Evolutionary conservation across 148 eudicot genomes (phyloP).

Genomic region (Heliosperma pusillum): DNA sequence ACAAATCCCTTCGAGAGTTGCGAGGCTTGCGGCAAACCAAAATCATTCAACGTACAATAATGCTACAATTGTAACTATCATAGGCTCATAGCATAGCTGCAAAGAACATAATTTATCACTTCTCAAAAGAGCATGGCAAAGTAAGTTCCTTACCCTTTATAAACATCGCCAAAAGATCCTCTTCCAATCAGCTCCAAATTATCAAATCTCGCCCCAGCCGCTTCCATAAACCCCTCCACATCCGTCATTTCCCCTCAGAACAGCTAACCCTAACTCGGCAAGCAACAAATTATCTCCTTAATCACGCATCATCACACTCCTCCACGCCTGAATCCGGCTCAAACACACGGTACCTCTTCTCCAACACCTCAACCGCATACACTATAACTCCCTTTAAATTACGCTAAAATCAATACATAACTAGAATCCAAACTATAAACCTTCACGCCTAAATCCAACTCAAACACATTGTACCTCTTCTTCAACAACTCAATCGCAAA

Average conservation of each 20-base stretch:
- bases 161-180: conserved; percentile 95
- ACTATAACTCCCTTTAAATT: conserved; percentile 9
- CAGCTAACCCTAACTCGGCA: conserved; percentile 14
- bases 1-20: not conserved
- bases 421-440: conserved; percentile 19
- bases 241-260: conserved; percentile 48
- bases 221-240: conserved; percentile 65
- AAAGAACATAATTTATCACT: not conserved
- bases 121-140: not conserved
- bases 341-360: conserved; percentile 13
- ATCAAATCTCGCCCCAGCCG: conserved; percentile 70
- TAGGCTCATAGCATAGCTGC: not conserved
- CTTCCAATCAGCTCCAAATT: conserved; percentile 91
- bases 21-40: not conserved
- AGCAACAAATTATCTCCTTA: not conserved
- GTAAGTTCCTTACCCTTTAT: conserved; percentile 62
- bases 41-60: not conserved
- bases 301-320: conserved; percentile 28
- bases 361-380: conserved; percentile 13
- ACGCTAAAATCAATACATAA: conserved; percentile 11
- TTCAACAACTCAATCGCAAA: conserved; percentile 23
- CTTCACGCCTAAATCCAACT: conserved; percentile 26
- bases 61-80: not conserved
- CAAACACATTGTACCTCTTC: conserved; percentile 9
- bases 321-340: conserved; percentile 26